phyloP scores from a whole-genome alignment of 2,329 filamentous ascomycete genomes.

The Aciculosporium take region DNA sequence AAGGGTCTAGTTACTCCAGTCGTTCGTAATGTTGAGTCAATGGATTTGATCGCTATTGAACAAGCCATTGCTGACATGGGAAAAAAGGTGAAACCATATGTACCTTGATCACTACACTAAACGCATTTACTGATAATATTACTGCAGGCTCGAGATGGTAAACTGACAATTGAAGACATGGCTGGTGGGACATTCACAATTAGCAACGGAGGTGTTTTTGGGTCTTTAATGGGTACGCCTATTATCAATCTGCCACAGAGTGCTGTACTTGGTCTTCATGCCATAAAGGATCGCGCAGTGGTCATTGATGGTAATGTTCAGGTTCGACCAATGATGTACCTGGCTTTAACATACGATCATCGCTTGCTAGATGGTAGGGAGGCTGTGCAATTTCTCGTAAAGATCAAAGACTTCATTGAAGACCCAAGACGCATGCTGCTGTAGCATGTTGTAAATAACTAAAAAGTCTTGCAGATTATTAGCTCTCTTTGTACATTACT shows the following conservation, averaged over 20 bases:
- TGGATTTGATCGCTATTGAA: conserved; percentile 85
- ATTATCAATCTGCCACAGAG: conserved; percentile 97
- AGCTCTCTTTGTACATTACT: too few species aligned
- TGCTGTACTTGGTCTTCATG: conserved; percentile 81
- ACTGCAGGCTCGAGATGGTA: conserved; percentile 75
- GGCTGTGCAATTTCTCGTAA: conserved; percentile 90
- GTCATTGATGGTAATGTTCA: conserved; percentile 88
- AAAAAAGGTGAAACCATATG: conserved; percentile 55
- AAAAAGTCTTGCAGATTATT: too few species aligned
- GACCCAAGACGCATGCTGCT: conserved; percentile 79
- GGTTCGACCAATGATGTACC: conserved; percentile 98
- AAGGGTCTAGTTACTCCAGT: conserved; percentile 96
- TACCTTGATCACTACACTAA: neutral
- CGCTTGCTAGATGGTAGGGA: conserved; percentile 88
- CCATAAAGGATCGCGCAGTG: conserved; percentile 88
- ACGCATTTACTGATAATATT: neutral
- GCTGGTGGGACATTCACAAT: conserved; percentile 97
- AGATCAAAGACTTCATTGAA: conserved; percentile 96
- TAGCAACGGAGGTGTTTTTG: conserved; percentile 93
- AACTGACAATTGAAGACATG: conserved; percentile 98
- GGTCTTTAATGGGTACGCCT: conserved; percentile 90
- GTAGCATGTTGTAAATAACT: too few species aligned
- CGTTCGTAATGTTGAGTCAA: conserved; percentile 77
- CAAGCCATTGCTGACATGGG: conserved; percentile 83
- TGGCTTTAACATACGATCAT: conserved; percentile 95